Evolutionary conservation across 768 basidiomycete genomes (phyloP).

Genomic region (Exidia glandulosa): DNA sequence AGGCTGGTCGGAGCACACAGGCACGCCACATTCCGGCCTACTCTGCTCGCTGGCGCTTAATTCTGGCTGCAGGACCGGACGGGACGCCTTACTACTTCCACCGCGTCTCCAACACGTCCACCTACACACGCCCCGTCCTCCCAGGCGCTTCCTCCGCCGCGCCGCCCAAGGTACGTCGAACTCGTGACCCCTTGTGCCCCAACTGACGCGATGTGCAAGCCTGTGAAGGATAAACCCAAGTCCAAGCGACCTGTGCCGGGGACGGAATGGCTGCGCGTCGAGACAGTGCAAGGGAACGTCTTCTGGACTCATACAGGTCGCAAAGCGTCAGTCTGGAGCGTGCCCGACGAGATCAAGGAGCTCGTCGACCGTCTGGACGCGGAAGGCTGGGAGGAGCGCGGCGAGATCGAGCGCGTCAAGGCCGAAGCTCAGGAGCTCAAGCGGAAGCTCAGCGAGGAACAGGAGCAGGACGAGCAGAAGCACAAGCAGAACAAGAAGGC

Average conservation of each 20-base stretch:
- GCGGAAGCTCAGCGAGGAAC: slow-evolving; percentile 14
- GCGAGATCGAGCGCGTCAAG: slow-evolving; percentile 27
- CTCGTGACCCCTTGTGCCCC: no score
- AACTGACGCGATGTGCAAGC: no score
- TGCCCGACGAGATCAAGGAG: slow-evolving; percentile 79
- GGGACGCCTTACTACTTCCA: no score
- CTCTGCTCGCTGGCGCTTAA: no score
- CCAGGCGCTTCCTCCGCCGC: no score
- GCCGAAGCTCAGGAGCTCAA: neutral
- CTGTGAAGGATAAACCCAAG: slow-evolving; percentile 84
- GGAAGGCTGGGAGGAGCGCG: slow-evolving; percentile 30
- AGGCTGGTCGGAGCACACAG: no score
- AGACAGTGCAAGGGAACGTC: slow-evolving; percentile 79
- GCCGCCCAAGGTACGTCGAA: no score
- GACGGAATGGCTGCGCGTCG: slow-evolving; percentile 83
- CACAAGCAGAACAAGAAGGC: no score
- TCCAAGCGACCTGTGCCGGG: slow-evolving; percentile 75
- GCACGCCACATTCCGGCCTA: no score
- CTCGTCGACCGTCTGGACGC: slow-evolving; percentile 47
- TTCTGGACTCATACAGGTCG: slow-evolving; percentile 80
- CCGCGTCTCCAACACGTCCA: no score
- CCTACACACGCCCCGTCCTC: no score
- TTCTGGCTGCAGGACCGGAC: no score
- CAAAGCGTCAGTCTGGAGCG: slow-evolving; percentile 81
- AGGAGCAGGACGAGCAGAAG: slow-evolving; percentile 30